A percentile compares a stretch with the other conserved stretches of the same genome.
Conservation (phyloP, 2,329 filamentous ascomycete genomes). For the Nothopassalora personata region DNA sequence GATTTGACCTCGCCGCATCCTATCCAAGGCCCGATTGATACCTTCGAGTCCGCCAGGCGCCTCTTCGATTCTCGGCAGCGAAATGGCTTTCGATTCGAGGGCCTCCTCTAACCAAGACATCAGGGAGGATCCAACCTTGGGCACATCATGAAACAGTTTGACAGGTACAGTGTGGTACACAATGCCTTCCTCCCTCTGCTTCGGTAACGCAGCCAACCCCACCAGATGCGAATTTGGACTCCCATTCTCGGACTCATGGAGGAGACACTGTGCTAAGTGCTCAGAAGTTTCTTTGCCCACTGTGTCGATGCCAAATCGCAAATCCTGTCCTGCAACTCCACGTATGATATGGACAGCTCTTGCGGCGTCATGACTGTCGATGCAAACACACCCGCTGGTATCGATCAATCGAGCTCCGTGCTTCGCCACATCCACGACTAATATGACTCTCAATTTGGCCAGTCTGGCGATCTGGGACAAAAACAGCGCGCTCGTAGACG, state of each 20-base stretch:
- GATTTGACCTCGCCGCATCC: slow-evolving; percentile 16
- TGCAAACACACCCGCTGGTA: slow-evolving; percentile 11
- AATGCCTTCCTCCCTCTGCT: slow-evolving; percentile 44
- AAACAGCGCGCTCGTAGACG: slow-evolving; percentile 40
- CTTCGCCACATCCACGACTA: slow-evolving; percentile 45
- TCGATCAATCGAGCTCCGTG: slow-evolving; percentile 16
- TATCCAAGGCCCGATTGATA: slow-evolving; percentile 16
- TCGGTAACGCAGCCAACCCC: slow-evolving; percentile 62
- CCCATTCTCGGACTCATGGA: not conserved
- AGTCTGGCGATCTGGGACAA: slow-evolving; percentile 37
- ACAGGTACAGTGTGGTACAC: slow-evolving; percentile 63
- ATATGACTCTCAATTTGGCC: slow-evolving; percentile 37
- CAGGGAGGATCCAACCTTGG: slow-evolving; percentile 9
- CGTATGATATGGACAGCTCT: slow-evolving; percentile 15
- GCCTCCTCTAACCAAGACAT: slow-evolving; percentile 18
- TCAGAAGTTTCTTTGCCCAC: slow-evolving; percentile 17
- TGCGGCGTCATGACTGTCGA: slow-evolving; percentile 16
- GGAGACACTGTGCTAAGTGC: slow-evolving; percentile 11
- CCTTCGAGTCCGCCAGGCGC: slow-evolving; percentile 13
- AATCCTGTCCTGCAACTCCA: slow-evolving; percentile 5
- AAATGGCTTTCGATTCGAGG: slow-evolving; percentile 4
- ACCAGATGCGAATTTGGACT: slow-evolving; percentile 47
- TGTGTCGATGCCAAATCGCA: slow-evolving; percentile 18
- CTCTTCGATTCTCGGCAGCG: slow-evolving; percentile 11
- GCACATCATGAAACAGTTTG: slow-evolving; percentile 62